Evolutionary conservation across 2,329 filamentous ascomycete species (phyloP).

Genomic region (Calonectria honghensis): DNA sequence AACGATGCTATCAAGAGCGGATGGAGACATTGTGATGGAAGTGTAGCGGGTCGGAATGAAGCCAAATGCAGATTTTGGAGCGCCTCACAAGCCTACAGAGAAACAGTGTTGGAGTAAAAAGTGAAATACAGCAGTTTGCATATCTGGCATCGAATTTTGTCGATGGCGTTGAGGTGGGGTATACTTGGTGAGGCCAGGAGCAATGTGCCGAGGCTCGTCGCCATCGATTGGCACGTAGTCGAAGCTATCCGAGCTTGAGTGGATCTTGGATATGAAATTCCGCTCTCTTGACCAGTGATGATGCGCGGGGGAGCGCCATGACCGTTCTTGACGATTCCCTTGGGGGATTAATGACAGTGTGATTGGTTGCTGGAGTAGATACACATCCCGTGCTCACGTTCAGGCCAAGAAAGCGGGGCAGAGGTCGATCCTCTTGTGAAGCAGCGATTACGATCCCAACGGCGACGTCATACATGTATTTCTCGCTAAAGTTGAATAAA

Average conservation of each 20-base stretch:
- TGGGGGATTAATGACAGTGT: neutral
- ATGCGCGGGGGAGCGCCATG: neutral
- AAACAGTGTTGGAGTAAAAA: neutral
- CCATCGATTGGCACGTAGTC: neutral
- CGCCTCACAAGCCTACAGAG: neutral
- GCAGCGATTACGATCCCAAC: neutral
- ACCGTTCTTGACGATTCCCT: neutral
- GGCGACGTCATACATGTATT: neutral
- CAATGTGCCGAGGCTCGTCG: constrained; percentile 1
- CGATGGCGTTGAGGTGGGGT: constrained; percentile 2
- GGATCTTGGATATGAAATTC: constrained; percentile 18
- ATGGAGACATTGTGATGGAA: neutral
- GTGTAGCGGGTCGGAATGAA: neutral
- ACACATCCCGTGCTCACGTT: neutral
- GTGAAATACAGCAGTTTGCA: neutral
- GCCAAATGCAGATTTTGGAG: no score
- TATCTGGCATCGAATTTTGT: constrained; percentile 3
- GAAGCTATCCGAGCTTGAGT: neutral
- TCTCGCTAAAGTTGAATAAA: neutral
- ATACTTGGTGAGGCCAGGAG: neutral
- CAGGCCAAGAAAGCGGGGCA: neutral
- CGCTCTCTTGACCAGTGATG: neutral
- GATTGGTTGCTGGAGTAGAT: constrained; percentile 11
- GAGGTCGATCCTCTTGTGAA: neutral
- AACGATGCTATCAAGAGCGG: constrained; percentile 16